Base-by-base conservation (phyloP, 2,329 filamentous ascomycete genomes). In the Leptodontidium sp. region DNA sequence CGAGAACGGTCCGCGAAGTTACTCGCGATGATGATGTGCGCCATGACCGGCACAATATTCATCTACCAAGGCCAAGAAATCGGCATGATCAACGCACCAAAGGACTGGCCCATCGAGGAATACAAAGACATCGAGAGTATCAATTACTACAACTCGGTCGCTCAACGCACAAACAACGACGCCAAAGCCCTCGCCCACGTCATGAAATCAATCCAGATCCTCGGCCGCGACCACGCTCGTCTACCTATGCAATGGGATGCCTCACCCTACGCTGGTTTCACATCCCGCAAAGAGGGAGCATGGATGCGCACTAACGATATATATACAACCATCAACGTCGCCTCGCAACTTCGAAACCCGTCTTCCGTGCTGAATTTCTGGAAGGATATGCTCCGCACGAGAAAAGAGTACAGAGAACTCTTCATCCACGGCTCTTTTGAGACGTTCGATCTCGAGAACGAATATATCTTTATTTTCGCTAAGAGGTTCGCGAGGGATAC, bases 171-270 rank as follows among this genome's bases (percentile, higher is more conserved):
- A 15, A 68, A 75, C 29, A 73, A 82, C 1, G 64, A 69, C 64
- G 70, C 71, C 0, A 79, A 81, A 50, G 79, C 77, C 35, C 78
- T 87, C 1, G 80, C 80, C 14, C 80, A 83, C 47, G 85, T 84
- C 0, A 83, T 85, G 73, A 78, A 81, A 9, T 82, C 55, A 15
- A 61, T 66, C 12, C 64, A 66, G 35, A 40, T 61, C 35, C 57
- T 91, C 38, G 89, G 85, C 6, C 82, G 89, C 40, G 90, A 93
- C 76, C 87, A 93, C 75, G 85, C 88, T 9, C 83, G 90, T n/a
- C 85, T 88, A 3, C 90, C 90, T 0, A 87, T 93, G 81, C 88
- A 90, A 71, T 93, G 90, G 90, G 84, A 84, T 66, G 82, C 77
- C 0, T 80, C 80, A 0, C 77, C 81, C 0, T 83, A 89, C 71